phyloP scores from a whole-genome alignment of 2,329 filamentous ascomycete genomes.

The Polytolypa hystricis region DNA sequence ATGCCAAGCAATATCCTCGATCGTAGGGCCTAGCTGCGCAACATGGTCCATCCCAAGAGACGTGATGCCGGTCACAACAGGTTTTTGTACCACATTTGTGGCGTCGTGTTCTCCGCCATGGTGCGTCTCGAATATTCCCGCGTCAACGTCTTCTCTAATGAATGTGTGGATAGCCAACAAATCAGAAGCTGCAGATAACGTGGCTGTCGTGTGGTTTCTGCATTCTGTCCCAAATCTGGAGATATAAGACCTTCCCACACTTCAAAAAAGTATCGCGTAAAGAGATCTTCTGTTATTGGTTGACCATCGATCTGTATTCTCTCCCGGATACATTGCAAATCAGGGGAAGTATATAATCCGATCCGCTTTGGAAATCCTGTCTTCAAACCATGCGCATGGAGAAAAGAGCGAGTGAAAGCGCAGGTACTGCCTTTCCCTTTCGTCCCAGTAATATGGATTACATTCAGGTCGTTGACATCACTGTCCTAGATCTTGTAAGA shows the following conservation, averaged over 20 bases:
- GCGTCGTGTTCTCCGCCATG: constrained; percentile 59
- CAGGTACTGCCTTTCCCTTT: constrained; percentile 68
- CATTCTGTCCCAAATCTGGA: neutral
- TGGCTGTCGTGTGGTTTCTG: constrained; percentile 20
- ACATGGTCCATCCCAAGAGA: constrained; percentile 62
- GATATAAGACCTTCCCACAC: constrained; percentile 26
- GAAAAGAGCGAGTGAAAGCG: constrained; percentile 54
- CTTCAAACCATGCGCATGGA: constrained; percentile 31
- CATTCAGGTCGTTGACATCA: constrained; percentile 51
- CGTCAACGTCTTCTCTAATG: constrained; percentile 50
- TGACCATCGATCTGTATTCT: constrained; percentile 27
- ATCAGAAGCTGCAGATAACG: constrained; percentile 44
- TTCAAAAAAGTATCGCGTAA: constrained; percentile 21
- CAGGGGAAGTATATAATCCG: constrained; percentile 20
- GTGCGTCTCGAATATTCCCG: constrained; percentile 55
- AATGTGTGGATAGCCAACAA: constrained; percentile 57
- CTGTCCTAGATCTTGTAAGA: constrained; percentile 13
- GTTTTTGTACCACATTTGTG: constrained; percentile 53
- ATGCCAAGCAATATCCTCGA: constrained; percentile 61
- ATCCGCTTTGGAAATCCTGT: constrained; percentile 18
- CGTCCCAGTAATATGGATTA: constrained; percentile 62
- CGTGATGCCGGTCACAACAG: constrained; percentile 50
- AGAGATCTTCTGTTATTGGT: constrained; percentile 18
- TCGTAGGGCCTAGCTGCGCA: constrained; percentile 48
- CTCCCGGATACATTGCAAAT: constrained; percentile 23